phyloP scores from a whole-genome alignment of 306 rosid genomes.

The Quercus rubra region DNA sequence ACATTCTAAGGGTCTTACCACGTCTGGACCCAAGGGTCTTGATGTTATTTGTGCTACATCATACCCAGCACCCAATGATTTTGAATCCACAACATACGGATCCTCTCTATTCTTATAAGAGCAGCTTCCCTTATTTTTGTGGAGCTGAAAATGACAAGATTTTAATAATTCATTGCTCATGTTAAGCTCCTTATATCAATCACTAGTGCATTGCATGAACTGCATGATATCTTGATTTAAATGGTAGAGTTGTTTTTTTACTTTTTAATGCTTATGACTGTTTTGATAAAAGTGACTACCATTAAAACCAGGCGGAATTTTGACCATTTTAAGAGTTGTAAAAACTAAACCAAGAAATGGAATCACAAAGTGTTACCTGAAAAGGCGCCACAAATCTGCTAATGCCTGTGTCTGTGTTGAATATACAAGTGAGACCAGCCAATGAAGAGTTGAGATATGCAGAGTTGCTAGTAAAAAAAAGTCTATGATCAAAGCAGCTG shows the following conservation, averaged over 20 bases:
- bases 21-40: no score
- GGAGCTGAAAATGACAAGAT: no score
- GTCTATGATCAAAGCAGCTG: conserved; percentile 71
- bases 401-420: conserved; percentile 84
- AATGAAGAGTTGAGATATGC: conserved; percentile 76
- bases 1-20: no score
- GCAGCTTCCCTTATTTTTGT: no score
- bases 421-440: conserved; percentile 82
- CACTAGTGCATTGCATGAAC: no score
- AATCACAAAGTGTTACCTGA: conserved; percentile 52
- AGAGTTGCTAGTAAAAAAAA: conserved; percentile 59
- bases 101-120: no score
- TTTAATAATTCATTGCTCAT: no score
- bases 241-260: not conserved
- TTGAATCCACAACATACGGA: no score
- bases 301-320: not conserved
- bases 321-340: not conserved
- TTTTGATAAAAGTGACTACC: not conserved
- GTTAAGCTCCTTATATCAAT: no score
- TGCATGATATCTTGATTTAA: no score
- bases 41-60: no score
- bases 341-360: not conserved
- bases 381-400: conserved; percentile 94
- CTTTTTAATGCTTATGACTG: not conserved
- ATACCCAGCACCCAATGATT: no score